phyloP scores from a whole-genome alignment of 2,329 filamentous ascomycete species.

The Apiospora saccharicola region DNA sequence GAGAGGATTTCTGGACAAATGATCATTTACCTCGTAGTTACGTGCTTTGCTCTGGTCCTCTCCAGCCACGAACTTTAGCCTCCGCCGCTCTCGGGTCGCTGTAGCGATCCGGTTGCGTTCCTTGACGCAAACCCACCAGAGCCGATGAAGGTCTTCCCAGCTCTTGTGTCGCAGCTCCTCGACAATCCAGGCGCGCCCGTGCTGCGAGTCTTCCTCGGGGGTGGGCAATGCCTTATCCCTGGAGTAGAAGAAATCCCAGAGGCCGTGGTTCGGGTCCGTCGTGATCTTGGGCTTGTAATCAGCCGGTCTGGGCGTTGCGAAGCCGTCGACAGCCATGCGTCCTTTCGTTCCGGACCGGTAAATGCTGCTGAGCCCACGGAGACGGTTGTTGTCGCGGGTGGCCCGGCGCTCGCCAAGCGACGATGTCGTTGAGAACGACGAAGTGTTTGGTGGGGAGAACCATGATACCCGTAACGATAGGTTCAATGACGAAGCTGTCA shows the following conservation, averaged over 20 bases:
- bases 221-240: conserved; percentile 73
- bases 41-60: conserved; percentile 70
- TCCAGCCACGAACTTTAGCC: conserved; percentile 77
- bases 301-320: conserved; percentile 76
- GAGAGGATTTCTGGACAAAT: not conserved
- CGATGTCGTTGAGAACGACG: conserved; percentile 44
- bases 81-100: conserved; percentile 70
- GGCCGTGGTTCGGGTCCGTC: conserved; percentile 78
- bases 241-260: conserved; percentile 90
- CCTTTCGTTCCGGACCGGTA: conserved; percentile 78
- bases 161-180: conserved; percentile 88
- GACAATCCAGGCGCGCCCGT: conserved; percentile 84
- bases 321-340: conserved; percentile 75
- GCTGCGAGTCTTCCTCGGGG: conserved; percentile 73
- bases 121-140: conserved; percentile 95
- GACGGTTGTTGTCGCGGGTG: conserved; percentile 76
- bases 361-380: conserved; percentile 83
- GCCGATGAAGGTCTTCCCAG: conserved; percentile 89
- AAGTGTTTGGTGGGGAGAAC: conserved; percentile 32
- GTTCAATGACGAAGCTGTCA: conserved; percentile 28
- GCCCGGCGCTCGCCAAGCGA: conserved; percentile 40
- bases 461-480: conserved; percentile 29
- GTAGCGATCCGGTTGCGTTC: conserved; percentile 92
- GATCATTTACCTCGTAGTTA: conserved; percentile 67
- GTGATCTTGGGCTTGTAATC: conserved; percentile 65